These are phyloP conservation scores for Theileria orientalis DNA, from an alignment of 169 alveolate species.

Conservation along the genomic window DNA sequence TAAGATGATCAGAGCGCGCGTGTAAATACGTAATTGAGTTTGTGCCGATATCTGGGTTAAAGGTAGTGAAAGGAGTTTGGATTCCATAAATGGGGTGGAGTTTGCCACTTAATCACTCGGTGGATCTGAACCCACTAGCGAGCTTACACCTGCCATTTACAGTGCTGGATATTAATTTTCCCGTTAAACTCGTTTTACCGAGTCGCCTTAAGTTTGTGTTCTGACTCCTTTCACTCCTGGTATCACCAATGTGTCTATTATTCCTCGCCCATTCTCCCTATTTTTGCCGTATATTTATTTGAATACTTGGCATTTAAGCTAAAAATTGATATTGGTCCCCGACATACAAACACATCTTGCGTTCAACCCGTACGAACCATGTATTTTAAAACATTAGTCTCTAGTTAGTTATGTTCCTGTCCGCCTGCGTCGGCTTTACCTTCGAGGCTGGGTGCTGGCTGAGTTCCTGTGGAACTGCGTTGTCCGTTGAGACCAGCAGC, in stretches of 20 bases:
- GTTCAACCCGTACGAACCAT: not conserved
- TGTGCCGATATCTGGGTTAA: not conserved
- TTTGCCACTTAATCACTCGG: too few species aligned
- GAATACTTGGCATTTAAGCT: not conserved
- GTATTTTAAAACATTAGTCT: not conserved
- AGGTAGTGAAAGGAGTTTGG: not conserved
- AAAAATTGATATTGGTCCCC: not conserved
- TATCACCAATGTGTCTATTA: not conserved
- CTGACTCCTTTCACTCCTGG: not conserved
- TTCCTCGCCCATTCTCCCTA: not conserved
- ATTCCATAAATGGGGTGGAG: conserved; percentile 5
- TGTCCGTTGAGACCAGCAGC: conserved; percentile 84
- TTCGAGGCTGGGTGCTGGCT: conserved; percentile 85
- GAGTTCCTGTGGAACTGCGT: conserved; percentile 89
- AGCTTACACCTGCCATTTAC: too few species aligned
- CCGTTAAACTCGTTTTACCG: not conserved
- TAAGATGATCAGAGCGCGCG: not conserved
- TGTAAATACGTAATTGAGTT: not conserved
- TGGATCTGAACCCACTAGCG: too few species aligned
- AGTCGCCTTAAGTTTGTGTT: not conserved
- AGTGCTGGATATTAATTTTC: too few species aligned
- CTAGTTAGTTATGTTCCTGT: not conserved
- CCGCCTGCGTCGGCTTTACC: conserved; percentile 73
- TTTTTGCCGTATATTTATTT: too few species aligned
- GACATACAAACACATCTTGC: not conserved